Evolutionary conservation across 164 flowering plant genomes (phyloP), one percentile per base, ranked within the genome.

Genomic region (Dillenia suffruticosa): DNA sequence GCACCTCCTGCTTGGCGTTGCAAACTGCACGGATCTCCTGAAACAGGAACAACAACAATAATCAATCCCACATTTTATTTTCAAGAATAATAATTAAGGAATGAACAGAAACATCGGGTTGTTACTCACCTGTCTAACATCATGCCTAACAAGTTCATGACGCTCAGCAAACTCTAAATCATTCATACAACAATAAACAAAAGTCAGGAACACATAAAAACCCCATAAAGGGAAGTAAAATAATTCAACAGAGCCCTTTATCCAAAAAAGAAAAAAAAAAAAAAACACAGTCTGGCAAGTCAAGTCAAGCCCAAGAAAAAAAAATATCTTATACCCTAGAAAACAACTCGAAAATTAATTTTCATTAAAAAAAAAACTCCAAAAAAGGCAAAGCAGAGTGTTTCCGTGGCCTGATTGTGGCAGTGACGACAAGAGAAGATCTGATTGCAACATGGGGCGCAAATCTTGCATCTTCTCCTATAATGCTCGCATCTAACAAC

Each of bases 391-490:
- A 46, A 14, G 26, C 12, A 47, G 12, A 54, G 46, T 49, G 17
- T 44, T 70, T 88, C 97, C 85, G 71, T 65, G 44, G 90, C 83
- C 62, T 94, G 96, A 53, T 94, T 91, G 76, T 94, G 98, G 65
- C 98, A 94, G 71, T 91, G 98, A 47, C 98, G 92, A 61, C 99
- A 94, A 43, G 75, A 65, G 66, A 76, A 94, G 64, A 94, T 72
- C 78, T 89, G 87, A 53, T 91, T 80, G 70, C 97, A 94, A 58
- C 98, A 90, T 7, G 98, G 98, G 70, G 98, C 95, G 49, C 96
- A 73, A 73, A 89, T 81, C 77, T 55, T 81, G 82, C 98, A 90
- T 65, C 98, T 83, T 61, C 98, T 90, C 57, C 82, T 79, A 54
- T 90, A 93, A 75, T 93, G 98, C 74, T 83, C 61, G 79, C 98